Conservation (phyloP, 169 alveolate genomes). For the Cryptosporidium canis region DNA sequence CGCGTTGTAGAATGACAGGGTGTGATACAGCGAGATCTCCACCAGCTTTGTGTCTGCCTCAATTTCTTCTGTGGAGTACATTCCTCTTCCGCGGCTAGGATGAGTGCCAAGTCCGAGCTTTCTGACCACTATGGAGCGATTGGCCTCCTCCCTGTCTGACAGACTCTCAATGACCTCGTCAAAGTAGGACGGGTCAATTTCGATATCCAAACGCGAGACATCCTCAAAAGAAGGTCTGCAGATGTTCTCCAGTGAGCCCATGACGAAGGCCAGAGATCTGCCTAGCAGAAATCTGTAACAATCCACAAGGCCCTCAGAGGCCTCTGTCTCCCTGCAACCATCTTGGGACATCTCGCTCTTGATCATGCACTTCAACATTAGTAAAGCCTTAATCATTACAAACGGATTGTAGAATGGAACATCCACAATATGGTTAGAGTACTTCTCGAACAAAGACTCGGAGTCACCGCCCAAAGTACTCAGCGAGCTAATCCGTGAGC, state of each 20-base stretch:
- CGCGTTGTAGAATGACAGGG: slow-evolving; percentile 36
- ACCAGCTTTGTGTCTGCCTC: slow-evolving; percentile 34
- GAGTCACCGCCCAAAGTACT: not conserved
- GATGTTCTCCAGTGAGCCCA: not conserved
- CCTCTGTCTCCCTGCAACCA: not conserved
- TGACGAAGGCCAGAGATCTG: not conserved
- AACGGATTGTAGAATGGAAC: slow-evolving; percentile 48
- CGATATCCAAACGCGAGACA: not conserved
- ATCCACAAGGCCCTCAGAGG: not conserved
- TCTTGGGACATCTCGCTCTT: not conserved
- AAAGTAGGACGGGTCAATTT: slow-evolving; percentile 3
- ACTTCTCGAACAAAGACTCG: not conserved
- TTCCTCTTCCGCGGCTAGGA: slow-evolving; percentile 38
- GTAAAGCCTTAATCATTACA: slow-evolving; percentile 24
- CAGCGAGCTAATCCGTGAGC: not conserved
- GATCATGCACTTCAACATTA: slow-evolving; percentile 2
- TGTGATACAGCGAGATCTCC: slow-evolving; percentile 2
- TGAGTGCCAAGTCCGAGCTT: slow-evolving; percentile 38
- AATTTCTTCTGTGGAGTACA: slow-evolving; percentile 50
- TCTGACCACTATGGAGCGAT: not conserved
- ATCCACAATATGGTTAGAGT: not conserved
- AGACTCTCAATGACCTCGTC: slow-evolving; percentile 35
- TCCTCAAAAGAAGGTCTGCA: slow-evolving; percentile 16
- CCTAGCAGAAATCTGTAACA: not conserved
- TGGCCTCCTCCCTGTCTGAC: not conserved